Percentiles rank a stretch among this genome's conserved stretches.
These are phyloP conservation scores for Ustilago nuda DNA, from an alignment of 1,284 basidiomycete species.

Conservation along the genomic window DNA sequence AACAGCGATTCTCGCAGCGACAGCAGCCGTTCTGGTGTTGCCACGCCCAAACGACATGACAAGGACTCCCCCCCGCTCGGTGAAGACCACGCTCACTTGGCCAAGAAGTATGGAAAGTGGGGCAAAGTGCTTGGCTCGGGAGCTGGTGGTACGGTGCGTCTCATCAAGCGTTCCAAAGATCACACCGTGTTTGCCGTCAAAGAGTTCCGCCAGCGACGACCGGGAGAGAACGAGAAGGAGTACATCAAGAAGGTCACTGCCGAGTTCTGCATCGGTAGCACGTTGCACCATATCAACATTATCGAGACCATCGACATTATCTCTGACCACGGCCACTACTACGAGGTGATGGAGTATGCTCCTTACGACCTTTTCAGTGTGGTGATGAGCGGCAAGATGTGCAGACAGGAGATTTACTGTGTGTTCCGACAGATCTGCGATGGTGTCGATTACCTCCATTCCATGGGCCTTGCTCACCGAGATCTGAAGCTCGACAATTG, in stretches of 20 bases:
- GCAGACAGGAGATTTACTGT: conserved; percentile 96
- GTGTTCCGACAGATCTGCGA: conserved; percentile 98
- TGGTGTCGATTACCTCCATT: conserved; percentile 97
- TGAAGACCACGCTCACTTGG: conserved; percentile 81
- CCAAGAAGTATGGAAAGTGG: conserved; percentile 99
- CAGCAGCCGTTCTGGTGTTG: conserved; percentile 49
- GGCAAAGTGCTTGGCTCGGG: conserved; percentile 93
- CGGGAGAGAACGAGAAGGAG: conserved; percentile 91
- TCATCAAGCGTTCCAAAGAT: conserved; percentile 81
- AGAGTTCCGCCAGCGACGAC: conserved; percentile 89
- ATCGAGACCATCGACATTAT: conserved; percentile 99
- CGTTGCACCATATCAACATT: conserved; percentile 85
- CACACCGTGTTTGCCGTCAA: conserved; percentile 90
- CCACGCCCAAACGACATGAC: conserved; percentile 62
- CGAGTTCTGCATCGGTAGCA: conserved; percentile 97
- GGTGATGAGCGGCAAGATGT: conserved; percentile 99
- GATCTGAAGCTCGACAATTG: conserved; percentile 99
- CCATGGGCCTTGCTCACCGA: conserved; percentile 95
- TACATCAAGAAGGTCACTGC: conserved; percentile 99
- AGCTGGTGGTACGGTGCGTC: conserved; percentile 94
- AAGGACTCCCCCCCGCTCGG: conserved; percentile 69
- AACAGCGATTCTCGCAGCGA: conserved; percentile 52
- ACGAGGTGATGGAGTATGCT: conserved; percentile 89
- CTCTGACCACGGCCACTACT: conserved; percentile 96
- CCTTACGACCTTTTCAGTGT: conserved; percentile 98